Evolutionary conservation across 2,329 filamentous ascomycete species (phyloP), one percentile per base, ranked within the genome.

Genomic region (Talaromyces atroroseus): DNA sequence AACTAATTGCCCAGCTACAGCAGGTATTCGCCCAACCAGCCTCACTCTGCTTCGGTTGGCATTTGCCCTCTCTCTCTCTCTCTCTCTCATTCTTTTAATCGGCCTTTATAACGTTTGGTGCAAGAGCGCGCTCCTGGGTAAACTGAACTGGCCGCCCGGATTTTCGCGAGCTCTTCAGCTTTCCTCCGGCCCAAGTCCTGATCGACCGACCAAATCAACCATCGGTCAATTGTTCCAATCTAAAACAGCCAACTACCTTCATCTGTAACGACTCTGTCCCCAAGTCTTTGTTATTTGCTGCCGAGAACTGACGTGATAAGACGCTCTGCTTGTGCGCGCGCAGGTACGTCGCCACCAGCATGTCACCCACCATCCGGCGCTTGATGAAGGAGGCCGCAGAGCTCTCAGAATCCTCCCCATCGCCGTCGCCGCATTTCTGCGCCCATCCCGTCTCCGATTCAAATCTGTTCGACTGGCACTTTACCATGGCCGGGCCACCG

Each of bases 391-490:
- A 97, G 84, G 92, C 92, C 57, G 82, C 88, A 58, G 94, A 97
- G 71, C 83, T 99, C 56, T 85, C 89, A 59, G 80, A 77, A 52
- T 80, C 87, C 20, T 85, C 88, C 56, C 79, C 79, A 58, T 82
- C 88, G 38, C 90, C 92, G 4, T 94, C 90, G 2, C 79, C 89
- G 54, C 90, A 96, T 76, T 95, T 92, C 74, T 84, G 87, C 64
- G 94, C 92, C 42, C 80, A 86, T 3, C 94, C 94, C 0, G 71
- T 76, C 40, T 83, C 92, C 60, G 92, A 97, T 69, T 80, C 84
- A 32, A 91, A 97, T 74, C 85, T 99, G 54, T 96, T 96, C 75
- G 92, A 97, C 75, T 99, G 94, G 94, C 94, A 99, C 78, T 99
- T 97, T 76, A 99, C 94, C 0, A 80, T 99, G n/a, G 85, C 87